Base-by-base conservation (phyloP, 169 alveolate genomes). In the Plasmodium malariae region DNA sequence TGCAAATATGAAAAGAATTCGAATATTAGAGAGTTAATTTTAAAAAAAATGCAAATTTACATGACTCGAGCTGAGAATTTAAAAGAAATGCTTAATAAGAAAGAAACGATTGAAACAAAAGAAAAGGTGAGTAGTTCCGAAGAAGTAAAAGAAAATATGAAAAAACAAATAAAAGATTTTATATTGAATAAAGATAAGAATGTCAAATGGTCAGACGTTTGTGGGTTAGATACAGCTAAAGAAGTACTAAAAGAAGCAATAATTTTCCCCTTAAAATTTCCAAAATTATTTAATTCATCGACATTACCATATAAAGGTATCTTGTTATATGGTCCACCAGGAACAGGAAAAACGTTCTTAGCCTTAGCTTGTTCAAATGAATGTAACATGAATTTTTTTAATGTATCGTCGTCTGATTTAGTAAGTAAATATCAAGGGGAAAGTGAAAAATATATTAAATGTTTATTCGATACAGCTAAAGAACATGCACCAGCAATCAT, bases 341-440 rank as follows among this genome's bases (percentile, higher is more conserved):
- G 99, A 30, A 98, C 99, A 37, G 99, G 99, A 34, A 99, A 99
- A 93, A 96, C 99, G 12, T 98, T 94, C 93, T 91, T 99, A 59
- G 99, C 99, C 2, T 98, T 98, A 93, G 99, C 99, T 19, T 98
- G 99, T 78, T 99, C 99, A 4, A 98, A 99, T 19, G 99, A 99
- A 95, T 98, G 97, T 60, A 97, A 95, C 60, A 98, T 98, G 45
- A 97, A 98, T n/a, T 98, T 97, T 95, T 95, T 98, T 88, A 93
- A 71, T 91, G 98, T 98, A 24, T 97, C 99, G 4, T 97, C 99
- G 12, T 97, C 99, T 4, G 99, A 98, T 94, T 94, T 99, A 32
- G 98, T 98, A 48, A 97, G 99, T 88, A 98, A 98, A 94, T 99
- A 98, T 98, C 98, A 97, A 94, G 99, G 99, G 24, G 99, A 99